Evolutionary conservation across 352 stramenopile genomes (phyloP).

Genomic region (Globisporangium nodosum): DNA sequence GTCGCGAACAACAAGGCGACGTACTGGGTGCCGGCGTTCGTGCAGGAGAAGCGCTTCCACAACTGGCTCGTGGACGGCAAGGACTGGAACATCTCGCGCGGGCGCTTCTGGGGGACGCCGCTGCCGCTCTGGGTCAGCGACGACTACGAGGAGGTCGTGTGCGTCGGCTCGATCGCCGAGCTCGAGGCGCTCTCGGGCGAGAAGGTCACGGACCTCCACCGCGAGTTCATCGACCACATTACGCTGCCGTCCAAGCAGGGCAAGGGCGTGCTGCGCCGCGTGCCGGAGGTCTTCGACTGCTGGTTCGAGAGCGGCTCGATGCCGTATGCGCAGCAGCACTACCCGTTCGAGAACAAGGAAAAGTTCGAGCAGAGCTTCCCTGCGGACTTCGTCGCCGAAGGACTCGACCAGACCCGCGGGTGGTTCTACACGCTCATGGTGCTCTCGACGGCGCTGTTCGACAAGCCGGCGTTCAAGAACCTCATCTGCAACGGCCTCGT

Average conservation of each 20-base stretch:
- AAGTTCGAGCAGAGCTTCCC: constrained; percentile 96
- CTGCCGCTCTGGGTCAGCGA: constrained; percentile 98
- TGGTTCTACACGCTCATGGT: constrained; percentile 99
- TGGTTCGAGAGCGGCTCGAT: constrained; percentile 99
- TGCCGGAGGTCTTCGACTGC: constrained; percentile 97
- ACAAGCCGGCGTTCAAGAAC: constrained; percentile 99
- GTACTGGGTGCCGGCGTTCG: constrained; percentile 83
- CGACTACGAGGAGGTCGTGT: constrained; percentile 97
- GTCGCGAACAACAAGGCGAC: constrained; percentile 88
- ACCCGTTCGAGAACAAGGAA: constrained; percentile 99
- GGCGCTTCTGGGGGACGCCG: constrained; percentile 99
- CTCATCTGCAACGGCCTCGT: constrained; percentile 99
- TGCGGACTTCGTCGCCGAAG: constrained; percentile 99
- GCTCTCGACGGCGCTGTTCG: constrained; percentile 97
- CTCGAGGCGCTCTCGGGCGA: constrained; percentile 94
- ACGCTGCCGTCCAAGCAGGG: constrained; percentile 95
- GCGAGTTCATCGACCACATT: constrained; percentile 97
- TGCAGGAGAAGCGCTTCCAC: constrained; percentile 99
- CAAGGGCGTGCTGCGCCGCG: constrained; percentile 79
- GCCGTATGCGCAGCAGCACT: constrained; percentile 99
- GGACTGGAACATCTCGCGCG: constrained; percentile 98
- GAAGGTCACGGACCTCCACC: constrained; percentile 94
- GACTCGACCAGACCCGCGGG: constrained; percentile 98
- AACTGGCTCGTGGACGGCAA: constrained; percentile 98
- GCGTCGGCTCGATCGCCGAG: constrained; percentile 95